phyloP scores from a whole-genome alignment of 2,329 filamentous ascomycete species.

The Diaporthe amygdali region DNA sequence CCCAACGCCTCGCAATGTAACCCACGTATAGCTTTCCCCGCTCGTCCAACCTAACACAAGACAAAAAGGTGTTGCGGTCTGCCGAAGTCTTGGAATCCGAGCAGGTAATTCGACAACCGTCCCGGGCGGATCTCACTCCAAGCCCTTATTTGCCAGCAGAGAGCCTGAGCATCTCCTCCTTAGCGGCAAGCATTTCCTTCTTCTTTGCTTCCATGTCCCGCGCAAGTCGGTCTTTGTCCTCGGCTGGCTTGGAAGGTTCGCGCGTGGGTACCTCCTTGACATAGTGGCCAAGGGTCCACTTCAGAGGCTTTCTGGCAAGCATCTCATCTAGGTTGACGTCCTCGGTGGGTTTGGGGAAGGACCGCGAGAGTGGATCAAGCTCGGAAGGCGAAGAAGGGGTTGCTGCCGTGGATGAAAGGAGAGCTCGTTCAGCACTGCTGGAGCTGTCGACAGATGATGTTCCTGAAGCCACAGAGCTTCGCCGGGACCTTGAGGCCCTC shows the following conservation, averaged over 20 bases:
- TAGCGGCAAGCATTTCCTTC: constrained; percentile 48
- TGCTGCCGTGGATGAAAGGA: constrained; percentile 1
- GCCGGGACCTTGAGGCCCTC: neutral
- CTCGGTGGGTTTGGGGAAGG: constrained; percentile 45
- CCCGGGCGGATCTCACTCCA: too few relatives aligned
- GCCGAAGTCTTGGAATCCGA: neutral
- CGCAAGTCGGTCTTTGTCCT: constrained; percentile 41
- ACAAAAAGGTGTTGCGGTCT: neutral
- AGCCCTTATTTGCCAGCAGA: neutral
- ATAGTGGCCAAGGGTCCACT: constrained; percentile 45
- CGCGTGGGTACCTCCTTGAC: constrained; percentile 33
- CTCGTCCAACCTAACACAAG: neutral
- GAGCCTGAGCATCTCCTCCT: constrained; percentile 30
- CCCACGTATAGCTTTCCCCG: neutral
- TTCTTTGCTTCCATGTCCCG: constrained; percentile 53
- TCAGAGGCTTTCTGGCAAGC: constrained; percentile 45
- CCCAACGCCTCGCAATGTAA: constrained; percentile 8
- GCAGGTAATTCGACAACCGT: too few relatives aligned
- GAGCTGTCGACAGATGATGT: constrained; percentile 13
- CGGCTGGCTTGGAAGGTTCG: constrained; percentile 30
- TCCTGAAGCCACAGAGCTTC: constrained; percentile 24
- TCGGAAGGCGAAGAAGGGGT: neutral
- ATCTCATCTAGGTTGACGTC: constrained; percentile 49
- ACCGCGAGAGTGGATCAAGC: constrained; percentile 41
- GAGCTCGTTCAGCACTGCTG: constrained; percentile 8